A percentile compares a stretch with the other conserved stretches of the same genome.
phyloP scores from a whole-genome alignment of 2,329 filamentous ascomycete genomes.

The Chaetothyriales sp. region DNA sequence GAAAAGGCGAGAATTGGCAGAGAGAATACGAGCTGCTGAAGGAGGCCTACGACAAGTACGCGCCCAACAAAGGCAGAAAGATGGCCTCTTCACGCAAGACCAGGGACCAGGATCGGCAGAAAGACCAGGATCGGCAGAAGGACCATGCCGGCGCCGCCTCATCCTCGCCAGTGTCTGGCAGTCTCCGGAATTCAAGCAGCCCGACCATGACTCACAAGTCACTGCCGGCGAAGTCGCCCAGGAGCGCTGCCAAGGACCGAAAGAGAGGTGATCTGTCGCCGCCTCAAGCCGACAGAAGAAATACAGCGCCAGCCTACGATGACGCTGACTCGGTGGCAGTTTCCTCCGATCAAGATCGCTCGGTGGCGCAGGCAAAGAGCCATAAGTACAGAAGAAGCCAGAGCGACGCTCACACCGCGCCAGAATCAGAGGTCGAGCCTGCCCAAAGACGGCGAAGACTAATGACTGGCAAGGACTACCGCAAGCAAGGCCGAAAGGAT shows the following conservation, averaged over 20 bases:
- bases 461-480: constrained; percentile 19
- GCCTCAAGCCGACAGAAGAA: constrained; percentile 6
- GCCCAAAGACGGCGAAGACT: constrained; percentile 16
- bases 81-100: constrained; percentile 26
- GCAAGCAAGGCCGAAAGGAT: constrained; percentile 6
- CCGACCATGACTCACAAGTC: constrained; percentile 15
- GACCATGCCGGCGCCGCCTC: constrained; percentile 25
- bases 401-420: constrained; percentile 15
- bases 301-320: constrained; percentile 5
- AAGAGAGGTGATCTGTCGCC: constrained; percentile 5
- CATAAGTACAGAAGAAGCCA: constrained; percentile 16
- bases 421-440: constrained; percentile 10
- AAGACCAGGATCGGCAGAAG: constrained; percentile 27
- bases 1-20: constrained; percentile 77
- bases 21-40: constrained; percentile 74
- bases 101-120: constrained; percentile 28
- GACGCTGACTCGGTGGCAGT: constrained; percentile 14
- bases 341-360: constrained; percentile 17
- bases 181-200: constrained; percentile 11
- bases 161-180: constrained; percentile 25
- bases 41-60: constrained; percentile 37
- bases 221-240: constrained; percentile 10
- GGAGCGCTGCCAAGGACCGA: constrained; percentile 6
- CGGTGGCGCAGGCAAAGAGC: constrained; percentile 5
- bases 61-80: constrained; percentile 19